Conservation (phyloP, 441 rosid species). For the Erodium moschatum region DNA sequence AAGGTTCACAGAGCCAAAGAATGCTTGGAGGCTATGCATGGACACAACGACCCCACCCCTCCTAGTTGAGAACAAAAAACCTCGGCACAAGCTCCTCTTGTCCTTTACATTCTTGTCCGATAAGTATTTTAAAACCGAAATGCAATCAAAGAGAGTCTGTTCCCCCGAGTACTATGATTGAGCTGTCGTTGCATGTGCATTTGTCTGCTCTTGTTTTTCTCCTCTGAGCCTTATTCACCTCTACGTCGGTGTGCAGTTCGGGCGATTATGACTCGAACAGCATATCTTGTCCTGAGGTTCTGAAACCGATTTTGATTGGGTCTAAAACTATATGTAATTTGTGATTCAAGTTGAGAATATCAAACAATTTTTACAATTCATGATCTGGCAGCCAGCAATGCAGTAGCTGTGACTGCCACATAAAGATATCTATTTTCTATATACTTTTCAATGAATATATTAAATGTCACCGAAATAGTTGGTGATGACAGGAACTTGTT, state of each 20-base stretch:
- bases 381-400: no score
- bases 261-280: neutral
- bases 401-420: no score
- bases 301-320: no score
- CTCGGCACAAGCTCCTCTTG: neutral
- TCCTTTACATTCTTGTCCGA: neutral
- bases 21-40: constrained; percentile 50
- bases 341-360: no score
- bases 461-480: no score
- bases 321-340: no score
- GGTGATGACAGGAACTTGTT: no score
- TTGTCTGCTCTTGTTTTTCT: neutral
- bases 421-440: no score
- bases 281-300: no score
- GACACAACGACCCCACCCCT: constrained; percentile 36
- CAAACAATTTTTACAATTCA: no score
- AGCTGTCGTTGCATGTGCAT: neutral
- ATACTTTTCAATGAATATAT: no score
- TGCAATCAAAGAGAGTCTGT: neutral
- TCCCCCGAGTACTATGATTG: neutral
- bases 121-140: neutral
- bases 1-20: constrained; percentile 90
- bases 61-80: constrained; percentile 28
- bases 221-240: no score
- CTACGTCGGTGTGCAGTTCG: neutral